Base-by-base conservation (phyloP, 2,329 filamentous ascomycete species). In the Rhynchosporium graminicola region DNA sequence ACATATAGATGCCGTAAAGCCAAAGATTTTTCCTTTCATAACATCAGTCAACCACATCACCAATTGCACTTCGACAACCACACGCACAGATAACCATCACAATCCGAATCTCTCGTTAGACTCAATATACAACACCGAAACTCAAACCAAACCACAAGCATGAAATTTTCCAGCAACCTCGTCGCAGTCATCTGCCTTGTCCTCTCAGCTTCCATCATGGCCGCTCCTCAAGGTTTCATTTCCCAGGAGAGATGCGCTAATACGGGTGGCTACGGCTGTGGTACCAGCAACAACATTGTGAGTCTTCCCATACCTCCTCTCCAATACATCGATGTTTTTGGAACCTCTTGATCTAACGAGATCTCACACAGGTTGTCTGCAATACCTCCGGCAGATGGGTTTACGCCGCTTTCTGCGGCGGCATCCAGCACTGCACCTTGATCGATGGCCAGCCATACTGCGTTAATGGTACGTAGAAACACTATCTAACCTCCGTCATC, bases 131-230 rank as follows among this genome's bases (percentile, higher is more conserved):
- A 20, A 54, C 20, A 38, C 3, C 28, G n/a, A 28, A 51, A 36
- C 20, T 20, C 29, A 54, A 40, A 20, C 12, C 13, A 9, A 42
- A 13, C n/a, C 1, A 20, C 51, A 54, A 40, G 26, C 51, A 54
- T 54, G 51, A 33, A 54, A 54, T 42, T 42, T 33, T 20, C 38
- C 51, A 54, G 36, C 51, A 54, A 33, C 51, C 8, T 54, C 33
- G 31, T 54, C 36, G 51, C 51, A 54, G 51, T 54, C 51, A 54
- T 54, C 51, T 42, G 36, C 36, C 6, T 52, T 33, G 28, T 20
- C 36, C 28, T 54, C 9, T 54, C 51, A 5, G n/a, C 51, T 10
- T 13, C 20, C n/a, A 42, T 33, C 10, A 54, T 40, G 51, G 51
- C 51, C 12, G 29, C 51, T 8, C 51, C 51, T 42, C 51, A 54